Conservation (phyloP, 306 rosid species). For the Adenanthera pavonina region DNA sequence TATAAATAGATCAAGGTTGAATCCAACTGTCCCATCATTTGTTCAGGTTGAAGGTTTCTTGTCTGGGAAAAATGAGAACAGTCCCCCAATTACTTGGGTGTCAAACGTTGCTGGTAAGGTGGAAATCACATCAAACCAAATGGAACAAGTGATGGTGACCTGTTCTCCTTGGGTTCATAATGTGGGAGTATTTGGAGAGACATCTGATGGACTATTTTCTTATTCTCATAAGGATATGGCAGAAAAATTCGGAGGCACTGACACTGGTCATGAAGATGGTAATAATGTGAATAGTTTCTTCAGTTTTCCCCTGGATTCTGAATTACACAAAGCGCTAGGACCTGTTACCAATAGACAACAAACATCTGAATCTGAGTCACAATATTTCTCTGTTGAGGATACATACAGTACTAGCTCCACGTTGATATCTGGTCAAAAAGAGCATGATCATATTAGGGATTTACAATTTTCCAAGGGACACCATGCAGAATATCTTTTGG, state of each 20-base stretch:
- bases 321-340: conserved; percentile 68
- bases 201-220: conserved; percentile 38
- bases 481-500: conserved; percentile 52
- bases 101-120: conserved; percentile 34
- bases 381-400: conserved; percentile 45
- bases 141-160: conserved; percentile 52
- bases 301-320: conserved; percentile 57
- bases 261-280: conserved; percentile 27
- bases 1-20: conserved; percentile 30
- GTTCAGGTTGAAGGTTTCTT: conserved; percentile 37
- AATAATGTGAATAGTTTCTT: conserved; percentile 39
- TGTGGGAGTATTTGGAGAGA: conserved; percentile 51
- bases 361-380: conserved; percentile 38
- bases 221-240: conserved; percentile 38
- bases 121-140: conserved; percentile 50
- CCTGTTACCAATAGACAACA: conserved; percentile 42
- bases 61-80: conserved; percentile 40
- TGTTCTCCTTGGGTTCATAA: conserved; percentile 43
- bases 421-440: conserved; percentile 42
- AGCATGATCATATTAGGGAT: conserved; percentile 36
- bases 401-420: conserved; percentile 47
- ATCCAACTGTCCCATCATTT: conserved; percentile 41
- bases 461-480: conserved; percentile 37
- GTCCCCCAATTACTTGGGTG: conserved; percentile 35
- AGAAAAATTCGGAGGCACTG: conserved; percentile 44